phyloP scores from a whole-genome alignment of 2,329 filamentous ascomycete genomes.

The Cytospora paraplurivora region DNA sequence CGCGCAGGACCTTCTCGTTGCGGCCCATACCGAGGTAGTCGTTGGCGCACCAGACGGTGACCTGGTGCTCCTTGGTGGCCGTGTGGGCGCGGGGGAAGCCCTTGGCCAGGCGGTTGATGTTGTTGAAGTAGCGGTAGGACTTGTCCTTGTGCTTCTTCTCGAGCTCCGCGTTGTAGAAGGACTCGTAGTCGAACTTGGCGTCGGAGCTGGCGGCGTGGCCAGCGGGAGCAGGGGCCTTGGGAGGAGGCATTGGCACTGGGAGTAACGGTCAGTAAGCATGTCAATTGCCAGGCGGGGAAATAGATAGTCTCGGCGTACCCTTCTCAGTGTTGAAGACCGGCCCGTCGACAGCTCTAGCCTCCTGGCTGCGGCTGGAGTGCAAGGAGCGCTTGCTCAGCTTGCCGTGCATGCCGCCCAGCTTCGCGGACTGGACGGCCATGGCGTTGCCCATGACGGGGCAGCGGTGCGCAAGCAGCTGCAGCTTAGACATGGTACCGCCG shows the following conservation, averaged over 20 bases:
- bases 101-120: constrained; percentile 97
- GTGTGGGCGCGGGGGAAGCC: constrained; percentile 96
- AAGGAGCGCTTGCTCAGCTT: constrained; percentile 64
- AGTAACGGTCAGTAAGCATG: constrained; percentile 22
- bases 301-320: constrained; percentile 46
- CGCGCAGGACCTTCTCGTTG: constrained; percentile 81
- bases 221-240: constrained; percentile 34
- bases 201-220: constrained; percentile 35
- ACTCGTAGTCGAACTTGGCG: constrained; percentile 84
- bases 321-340: constrained; percentile 53
- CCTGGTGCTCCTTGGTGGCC: constrained; percentile 76
- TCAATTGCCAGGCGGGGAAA: neutral
- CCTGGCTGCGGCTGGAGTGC: constrained; percentile 77
- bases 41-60: constrained; percentile 99
- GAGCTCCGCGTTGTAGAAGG: constrained; percentile 83
- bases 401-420: constrained; percentile 40
- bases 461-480: constrained; percentile 89
- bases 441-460: constrained; percentile 99
- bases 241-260: constrained; percentile 32
- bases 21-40: constrained; percentile 98
- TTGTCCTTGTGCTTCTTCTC: constrained; percentile 99
- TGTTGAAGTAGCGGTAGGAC: constrained; percentile 99
- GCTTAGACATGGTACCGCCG: constrained; percentile 93
- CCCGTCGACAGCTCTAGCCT: constrained; percentile 75
- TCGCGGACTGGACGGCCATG: constrained; percentile 74